phyloP scores from a whole-genome alignment of 73 alveolate species.

The Stentor coeruleus region DNA sequence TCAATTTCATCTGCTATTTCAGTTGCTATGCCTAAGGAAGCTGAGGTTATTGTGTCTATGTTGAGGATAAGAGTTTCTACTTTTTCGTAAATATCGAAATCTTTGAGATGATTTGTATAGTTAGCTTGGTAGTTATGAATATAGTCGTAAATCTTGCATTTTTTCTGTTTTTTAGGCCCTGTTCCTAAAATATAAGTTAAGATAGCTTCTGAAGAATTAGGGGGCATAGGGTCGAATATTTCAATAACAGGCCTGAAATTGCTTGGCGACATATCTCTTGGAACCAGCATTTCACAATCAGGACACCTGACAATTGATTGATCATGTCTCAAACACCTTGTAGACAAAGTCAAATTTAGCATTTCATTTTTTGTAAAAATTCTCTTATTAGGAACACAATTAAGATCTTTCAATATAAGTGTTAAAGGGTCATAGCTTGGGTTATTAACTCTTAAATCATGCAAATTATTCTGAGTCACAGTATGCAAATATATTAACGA shows the following conservation, averaged over 20 bases:
- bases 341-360: background rate
- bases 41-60: background rate
- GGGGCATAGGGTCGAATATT: slow-evolving; percentile 18
- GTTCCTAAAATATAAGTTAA: background rate
- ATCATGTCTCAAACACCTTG: slow-evolving; percentile 27
- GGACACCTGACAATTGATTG: slow-evolving; percentile 7
- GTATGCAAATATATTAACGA: background rate
- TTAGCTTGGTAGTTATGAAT: background rate
- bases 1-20: background rate
- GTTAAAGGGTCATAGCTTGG: slow-evolving; percentile 1
- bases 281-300: background rate
- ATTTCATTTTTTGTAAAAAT: background rate
- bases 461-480: background rate
- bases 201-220: slow-evolving; percentile 5
- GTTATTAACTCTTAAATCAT: background rate
- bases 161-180: background rate
- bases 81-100: background rate
- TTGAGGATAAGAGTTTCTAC: background rate
- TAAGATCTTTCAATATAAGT: background rate
- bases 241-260: slow-evolving; percentile 6
- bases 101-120: background rate
- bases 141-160: background rate
- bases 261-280: slow-evolving; percentile 23
- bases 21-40: background rate
- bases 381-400: background rate